These are phyloP conservation scores for Golubevia pallescens DNA, from an alignment of 1,284 basidiomycete genomes.

Conservation along the genomic window DNA sequence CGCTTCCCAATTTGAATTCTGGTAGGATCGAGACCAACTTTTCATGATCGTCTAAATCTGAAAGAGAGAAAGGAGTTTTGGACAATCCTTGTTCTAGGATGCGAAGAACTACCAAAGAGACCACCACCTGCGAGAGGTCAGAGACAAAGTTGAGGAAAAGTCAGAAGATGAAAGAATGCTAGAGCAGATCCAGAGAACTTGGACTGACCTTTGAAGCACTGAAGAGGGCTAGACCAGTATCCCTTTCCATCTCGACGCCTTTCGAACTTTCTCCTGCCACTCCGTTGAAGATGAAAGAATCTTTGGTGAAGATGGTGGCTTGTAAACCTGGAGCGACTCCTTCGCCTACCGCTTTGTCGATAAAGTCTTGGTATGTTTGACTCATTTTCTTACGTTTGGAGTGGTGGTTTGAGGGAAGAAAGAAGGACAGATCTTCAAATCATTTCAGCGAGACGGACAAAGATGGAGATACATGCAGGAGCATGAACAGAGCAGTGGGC, in stretches of 20 bases:
- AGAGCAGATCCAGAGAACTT: too few relatives aligned
- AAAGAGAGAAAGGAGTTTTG: background rate
- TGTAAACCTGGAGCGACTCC: background rate
- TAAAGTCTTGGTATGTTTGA: background rate
- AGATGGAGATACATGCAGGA: too few relatives aligned
- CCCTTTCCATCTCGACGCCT: background rate
- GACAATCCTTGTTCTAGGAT: background rate
- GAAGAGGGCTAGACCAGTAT: background rate
- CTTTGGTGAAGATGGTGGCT: background rate
- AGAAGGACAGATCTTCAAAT: background rate
- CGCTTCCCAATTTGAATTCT: background rate
- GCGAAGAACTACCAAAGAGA: background rate
- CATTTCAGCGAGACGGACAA: too few relatives aligned
- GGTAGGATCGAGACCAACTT: background rate
- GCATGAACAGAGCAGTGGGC: too few relatives aligned
- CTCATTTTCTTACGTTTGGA: background rate
- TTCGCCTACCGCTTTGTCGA: background rate
- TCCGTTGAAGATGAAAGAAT: background rate
- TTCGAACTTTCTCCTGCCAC: background rate
- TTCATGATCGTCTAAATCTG: background rate
- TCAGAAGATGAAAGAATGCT: too few relatives aligned
- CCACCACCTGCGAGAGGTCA: background rate
- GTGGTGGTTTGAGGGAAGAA: background rate
- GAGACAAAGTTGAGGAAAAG: background rate
- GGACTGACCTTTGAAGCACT: background rate